A percentile compares a stretch with the other conserved stretches of the same genome.
These are phyloP conservation scores for Camellia japonica DNA, from an alignment of 148 eudicot species.

Conservation along the genomic window DNA sequence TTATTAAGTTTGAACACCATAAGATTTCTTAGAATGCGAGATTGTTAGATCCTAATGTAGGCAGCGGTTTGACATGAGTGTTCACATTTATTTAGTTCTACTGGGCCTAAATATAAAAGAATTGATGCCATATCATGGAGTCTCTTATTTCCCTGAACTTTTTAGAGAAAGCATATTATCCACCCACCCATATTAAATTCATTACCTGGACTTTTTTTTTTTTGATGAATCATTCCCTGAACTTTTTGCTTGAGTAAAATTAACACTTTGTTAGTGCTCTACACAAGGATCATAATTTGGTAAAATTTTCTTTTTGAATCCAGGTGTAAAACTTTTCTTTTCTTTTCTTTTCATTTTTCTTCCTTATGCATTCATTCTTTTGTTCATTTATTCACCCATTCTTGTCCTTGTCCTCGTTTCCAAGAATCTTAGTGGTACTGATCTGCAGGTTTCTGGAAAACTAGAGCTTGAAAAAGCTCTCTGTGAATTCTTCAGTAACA, in stretches of 20 bases:
- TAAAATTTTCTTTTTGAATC: neutral
- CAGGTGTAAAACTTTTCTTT: neutral
- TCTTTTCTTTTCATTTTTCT: neutral
- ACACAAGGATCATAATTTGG: neutral
- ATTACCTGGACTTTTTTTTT: neutral
- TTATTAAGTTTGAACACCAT: too few species aligned
- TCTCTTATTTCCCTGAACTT: too few species aligned
- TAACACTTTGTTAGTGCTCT: neutral
- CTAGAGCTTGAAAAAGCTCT: conserved; percentile 47
- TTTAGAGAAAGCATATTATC: neutral
- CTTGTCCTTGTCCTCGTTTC: neutral
- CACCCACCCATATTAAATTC: too few species aligned
- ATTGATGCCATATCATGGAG: too few species aligned
- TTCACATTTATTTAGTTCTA: too few species aligned
- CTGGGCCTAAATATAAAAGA: too few species aligned
- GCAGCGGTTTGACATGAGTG: too few species aligned
- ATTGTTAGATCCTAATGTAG: too few species aligned
- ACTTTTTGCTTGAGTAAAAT: neutral
- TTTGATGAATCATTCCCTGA: neutral
- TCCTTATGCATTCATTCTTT: neutral
- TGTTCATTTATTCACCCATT: neutral
- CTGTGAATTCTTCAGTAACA: conserved; percentile 51
- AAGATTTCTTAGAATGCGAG: too few species aligned
- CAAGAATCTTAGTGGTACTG: neutral
- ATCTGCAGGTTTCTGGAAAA: conserved; percentile 60